phyloP scores from a whole-genome alignment of 257 asterid genomes.

The Rauvolfia tetraphylla region DNA sequence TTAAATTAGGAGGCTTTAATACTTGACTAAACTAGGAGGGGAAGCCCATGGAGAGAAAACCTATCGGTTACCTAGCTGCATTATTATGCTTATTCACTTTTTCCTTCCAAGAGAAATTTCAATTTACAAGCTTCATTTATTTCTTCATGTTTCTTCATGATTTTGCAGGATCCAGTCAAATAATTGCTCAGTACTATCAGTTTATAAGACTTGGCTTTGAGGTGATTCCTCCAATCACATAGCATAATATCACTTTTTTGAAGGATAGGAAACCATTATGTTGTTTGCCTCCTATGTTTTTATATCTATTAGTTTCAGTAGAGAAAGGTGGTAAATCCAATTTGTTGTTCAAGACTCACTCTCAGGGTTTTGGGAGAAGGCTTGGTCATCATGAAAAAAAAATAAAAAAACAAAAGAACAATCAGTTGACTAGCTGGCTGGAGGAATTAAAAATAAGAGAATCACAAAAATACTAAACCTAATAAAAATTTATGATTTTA shows the following conservation, averaged over 20 bases:
- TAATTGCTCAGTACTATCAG: slow-evolving; percentile 77
- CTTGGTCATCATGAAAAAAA: no score
- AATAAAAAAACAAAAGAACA: no score
- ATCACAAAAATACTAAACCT: no score
- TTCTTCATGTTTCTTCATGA: slow-evolving; percentile 1
- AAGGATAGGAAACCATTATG: not conserved
- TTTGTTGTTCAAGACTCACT: not conserved
- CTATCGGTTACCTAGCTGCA: no score
- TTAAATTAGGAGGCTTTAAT: not conserved
- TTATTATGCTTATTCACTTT: not conserved
- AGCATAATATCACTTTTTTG: not conserved
- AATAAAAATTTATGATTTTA: no score
- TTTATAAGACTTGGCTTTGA: slow-evolving; percentile 82
- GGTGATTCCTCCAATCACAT: slow-evolving; percentile 31
- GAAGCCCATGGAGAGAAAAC: no score
- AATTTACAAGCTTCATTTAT: not conserved
- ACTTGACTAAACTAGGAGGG: not conserved
- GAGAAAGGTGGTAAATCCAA: not conserved
- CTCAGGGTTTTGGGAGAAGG: not conserved
- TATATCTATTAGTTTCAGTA: not conserved
- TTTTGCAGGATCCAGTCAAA: slow-evolving; percentile 59
- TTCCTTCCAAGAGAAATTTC: not conserved
- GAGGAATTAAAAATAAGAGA: no score
- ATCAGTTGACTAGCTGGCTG: no score
- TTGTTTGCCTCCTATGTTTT: not conserved